phyloP scores from a whole-genome alignment of 192 early-diverging fungal species.

The Helicostylum pulchrum region DNA sequence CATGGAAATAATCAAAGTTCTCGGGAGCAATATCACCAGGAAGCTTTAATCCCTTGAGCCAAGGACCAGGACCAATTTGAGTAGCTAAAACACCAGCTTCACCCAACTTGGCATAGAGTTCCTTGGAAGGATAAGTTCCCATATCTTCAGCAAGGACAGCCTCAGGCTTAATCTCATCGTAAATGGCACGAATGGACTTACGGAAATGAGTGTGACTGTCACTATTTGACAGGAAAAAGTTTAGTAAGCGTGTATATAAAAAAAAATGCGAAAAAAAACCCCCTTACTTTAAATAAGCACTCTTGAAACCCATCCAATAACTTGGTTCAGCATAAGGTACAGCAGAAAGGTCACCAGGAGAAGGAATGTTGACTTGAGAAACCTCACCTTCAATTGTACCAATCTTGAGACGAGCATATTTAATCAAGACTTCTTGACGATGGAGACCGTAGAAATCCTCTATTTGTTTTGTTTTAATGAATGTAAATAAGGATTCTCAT shows the following conservation, averaged over 20 bases:
- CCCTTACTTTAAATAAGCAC: conserved; percentile 36
- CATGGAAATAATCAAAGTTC: conserved; percentile 72
- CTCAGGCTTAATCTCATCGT: conserved; percentile 70
- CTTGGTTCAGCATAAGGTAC: conserved; percentile 78
- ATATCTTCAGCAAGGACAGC: conserved; percentile 69
- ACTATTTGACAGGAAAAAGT: conserved; percentile 60
- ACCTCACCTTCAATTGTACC: conserved; percentile 55
- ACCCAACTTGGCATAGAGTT: conserved; percentile 67
- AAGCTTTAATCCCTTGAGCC: conserved; percentile 32
- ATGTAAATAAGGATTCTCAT: neutral
- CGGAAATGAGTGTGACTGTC: conserved; percentile 66
- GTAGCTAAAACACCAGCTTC: conserved; percentile 66
- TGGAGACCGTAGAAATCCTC: conserved; percentile 38
- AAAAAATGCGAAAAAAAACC: neutral
- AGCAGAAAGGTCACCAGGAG: conserved; percentile 60
- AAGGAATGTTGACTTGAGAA: conserved; percentile 24
- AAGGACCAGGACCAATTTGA: conserved; percentile 58
- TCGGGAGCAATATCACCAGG: conserved; percentile 58
- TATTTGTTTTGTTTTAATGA: neutral
- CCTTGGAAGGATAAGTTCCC: conserved; percentile 62
- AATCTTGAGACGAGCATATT: conserved; percentile 64
- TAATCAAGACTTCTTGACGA: conserved; percentile 54
- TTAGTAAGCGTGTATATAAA: neutral
- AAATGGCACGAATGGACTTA: conserved; percentile 60
- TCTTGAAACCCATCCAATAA: conserved; percentile 47